Evolutionary conservation across 352 stramenopile genomes (phyloP), one percentile per base, ranked within the genome.

Genomic region (Phytophthora fragariae): DNA sequence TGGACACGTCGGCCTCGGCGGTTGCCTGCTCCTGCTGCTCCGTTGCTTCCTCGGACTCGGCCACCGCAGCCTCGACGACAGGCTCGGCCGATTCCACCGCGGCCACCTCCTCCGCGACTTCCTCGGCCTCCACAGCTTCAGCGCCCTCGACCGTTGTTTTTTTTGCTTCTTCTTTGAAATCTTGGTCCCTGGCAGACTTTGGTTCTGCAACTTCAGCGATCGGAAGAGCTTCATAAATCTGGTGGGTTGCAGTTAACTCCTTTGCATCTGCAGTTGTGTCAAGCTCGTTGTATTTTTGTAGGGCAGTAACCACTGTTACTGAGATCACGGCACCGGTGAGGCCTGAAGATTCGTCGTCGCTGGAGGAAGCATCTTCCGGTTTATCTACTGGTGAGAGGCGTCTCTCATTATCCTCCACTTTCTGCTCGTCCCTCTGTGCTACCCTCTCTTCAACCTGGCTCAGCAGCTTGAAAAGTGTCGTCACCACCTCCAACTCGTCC

Each of bases 401-500:
- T 14, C 59, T n/a, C 11, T 64, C 14, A 39, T 14, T 10, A 31
- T 17, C 5, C 19, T 70, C 19, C n/a, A 62, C 29, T 8, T 29
- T 19, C n/a, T 68, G 27, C 54, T 63, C 29, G 8, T 46, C 47
- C 31, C 49, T 52, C 24, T 56, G 27, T 33, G 47, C 29, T 64
- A 37, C 54, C 12, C 37, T 53, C 8, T 65, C 54, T 29, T 61
- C 54, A 33, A 57, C 14, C 24, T 62, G 56, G 37, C 27, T 65
- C 24, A 76, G 37, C 27, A 76, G 21, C 46, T 72, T 27, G 41
- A 72, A 72, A 50, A 72, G 57, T n/a, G 49, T 61, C 24, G 33
- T 76, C 24, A 29, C 33, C 19, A 76, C 62, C 14, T 68, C 44
- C 35, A 76, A 57, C 46, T 72, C 69, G 27, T 72, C 57, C 57